A percentile compares a stretch with the other conserved stretches of the same genome.
Conservation (phyloP, 768 basidiomycete genomes). For the Strobilomyces dryophilus region DNA sequence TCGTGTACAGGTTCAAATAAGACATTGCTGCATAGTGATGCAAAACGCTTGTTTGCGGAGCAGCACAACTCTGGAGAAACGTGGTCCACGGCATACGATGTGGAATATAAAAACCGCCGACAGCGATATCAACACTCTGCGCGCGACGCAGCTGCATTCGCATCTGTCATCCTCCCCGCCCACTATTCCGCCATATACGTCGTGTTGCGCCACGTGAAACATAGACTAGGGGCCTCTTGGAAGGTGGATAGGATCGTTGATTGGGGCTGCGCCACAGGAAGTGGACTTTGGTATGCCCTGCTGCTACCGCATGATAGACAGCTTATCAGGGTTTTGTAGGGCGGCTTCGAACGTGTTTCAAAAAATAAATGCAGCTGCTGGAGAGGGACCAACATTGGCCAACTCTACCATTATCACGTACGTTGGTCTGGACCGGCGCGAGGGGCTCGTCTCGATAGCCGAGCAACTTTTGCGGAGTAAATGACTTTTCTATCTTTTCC, state of each 20-base stretch:
- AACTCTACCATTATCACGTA: constrained; percentile 59
- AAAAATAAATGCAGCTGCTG: constrained; percentile 22
- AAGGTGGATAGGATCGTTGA: constrained; percentile 62
- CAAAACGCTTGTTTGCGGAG: constrained; percentile 62
- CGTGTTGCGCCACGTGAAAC: constrained; percentile 66
- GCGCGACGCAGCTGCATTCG: constrained; percentile 81
- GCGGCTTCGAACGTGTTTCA: constrained; percentile 67
- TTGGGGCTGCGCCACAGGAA: constrained; percentile 82
- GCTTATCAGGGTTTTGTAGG: constrained; percentile 38
- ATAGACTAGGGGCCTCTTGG: constrained; percentile 62
- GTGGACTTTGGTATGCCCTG: constrained; percentile 68
- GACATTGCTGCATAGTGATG: constrained; percentile 61
- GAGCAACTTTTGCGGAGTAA: constrained; percentile 58
- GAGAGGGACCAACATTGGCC: constrained; percentile 36
- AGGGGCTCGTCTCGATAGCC: constrained; percentile 63
- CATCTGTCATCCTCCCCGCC: constrained; percentile 78
- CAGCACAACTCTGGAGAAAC: constrained; percentile 26
- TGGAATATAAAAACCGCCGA: constrained; percentile 54
- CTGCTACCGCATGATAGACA: not conserved
- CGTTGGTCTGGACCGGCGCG: constrained; percentile 72
- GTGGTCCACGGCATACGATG: constrained; percentile 58
- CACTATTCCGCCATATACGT: constrained; percentile 78
- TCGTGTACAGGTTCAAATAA: constrained; percentile 55
- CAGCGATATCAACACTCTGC: constrained; percentile 57
- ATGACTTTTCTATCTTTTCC: constrained; percentile 9